Evolutionary conservation across 2,329 filamentous ascomycete genomes (phyloP).

Genomic region (Colletotrichum neosansevieriae): DNA sequence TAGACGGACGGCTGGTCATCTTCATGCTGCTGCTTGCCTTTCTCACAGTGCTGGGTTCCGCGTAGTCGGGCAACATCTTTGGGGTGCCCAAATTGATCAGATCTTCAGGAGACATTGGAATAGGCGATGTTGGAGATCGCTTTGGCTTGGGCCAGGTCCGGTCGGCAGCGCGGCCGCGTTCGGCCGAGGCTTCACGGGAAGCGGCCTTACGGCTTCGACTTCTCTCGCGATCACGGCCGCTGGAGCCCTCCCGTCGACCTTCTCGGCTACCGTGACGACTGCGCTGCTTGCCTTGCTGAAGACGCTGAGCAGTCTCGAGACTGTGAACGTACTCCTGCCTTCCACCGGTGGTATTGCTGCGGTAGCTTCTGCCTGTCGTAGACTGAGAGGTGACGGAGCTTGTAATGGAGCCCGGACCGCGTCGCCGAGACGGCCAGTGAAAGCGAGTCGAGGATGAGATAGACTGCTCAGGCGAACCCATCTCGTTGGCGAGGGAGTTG

Average conservation of each 20-base stretch:
- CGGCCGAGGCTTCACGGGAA: slow-evolving; percentile 73
- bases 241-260: slow-evolving; percentile 54
- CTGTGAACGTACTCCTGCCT: slow-evolving; percentile 86
- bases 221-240: slow-evolving; percentile 56
- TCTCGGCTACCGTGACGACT: slow-evolving; percentile 68
- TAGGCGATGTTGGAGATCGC: slow-evolving; percentile 88
- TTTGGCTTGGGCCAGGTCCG: slow-evolving; percentile 81
- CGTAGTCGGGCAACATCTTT: slow-evolving; percentile 45
- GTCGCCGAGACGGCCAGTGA: slow-evolving; percentile 66
- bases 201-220: slow-evolving; percentile 63
- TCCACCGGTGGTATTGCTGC: slow-evolving; percentile 63
- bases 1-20: slow-evolving; percentile 61
- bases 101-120: slow-evolving; percentile 95
- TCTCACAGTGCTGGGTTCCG: slow-evolving; percentile 59
- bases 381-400: slow-evolving; percentile 70
- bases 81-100: slow-evolving; percentile 71
- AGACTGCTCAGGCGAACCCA: slow-evolving; percentile 69
- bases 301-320: slow-evolving; percentile 80
- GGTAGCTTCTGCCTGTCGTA: slow-evolving; percentile 62
- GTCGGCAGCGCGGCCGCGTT: slow-evolving; percentile 74
- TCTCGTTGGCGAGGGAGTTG: slow-evolving; percentile 63
- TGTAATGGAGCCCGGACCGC: slow-evolving; percentile 66
- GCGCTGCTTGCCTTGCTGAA: slow-evolving; percentile 65
- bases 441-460: slow-evolving; percentile 65
- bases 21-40: slow-evolving; percentile 55